Conservation (phyloP, 1,139 yeast species). For the Zhuliangozyma blackwelliae region DNA sequence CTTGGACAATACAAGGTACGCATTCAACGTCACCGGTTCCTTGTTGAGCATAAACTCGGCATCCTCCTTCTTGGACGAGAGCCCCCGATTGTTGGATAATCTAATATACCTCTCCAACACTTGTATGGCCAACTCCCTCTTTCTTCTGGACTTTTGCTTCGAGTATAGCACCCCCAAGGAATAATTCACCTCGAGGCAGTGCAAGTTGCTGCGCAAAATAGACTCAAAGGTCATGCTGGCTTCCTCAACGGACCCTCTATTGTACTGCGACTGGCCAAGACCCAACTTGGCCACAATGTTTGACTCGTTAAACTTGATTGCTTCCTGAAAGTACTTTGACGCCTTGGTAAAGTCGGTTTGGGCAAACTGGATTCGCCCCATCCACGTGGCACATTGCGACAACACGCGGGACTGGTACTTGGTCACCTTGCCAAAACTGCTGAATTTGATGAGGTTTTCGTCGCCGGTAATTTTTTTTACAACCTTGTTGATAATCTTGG, state of each 20-base stretch:
- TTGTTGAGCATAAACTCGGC: conserved; percentile 33
- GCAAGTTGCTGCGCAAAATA: conserved; percentile 61
- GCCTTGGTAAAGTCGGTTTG: conserved; percentile 61
- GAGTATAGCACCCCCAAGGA: conserved; percentile 74
- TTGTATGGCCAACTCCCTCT: conserved; percentile 52
- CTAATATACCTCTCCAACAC: conserved; percentile 70
- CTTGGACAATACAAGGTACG: conserved; percentile 62
- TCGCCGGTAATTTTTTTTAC: conserved; percentile 27
- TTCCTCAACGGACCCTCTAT: conserved; percentile 73
- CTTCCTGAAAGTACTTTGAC: conserved; percentile 67
- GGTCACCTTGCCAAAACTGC: conserved; percentile 19
- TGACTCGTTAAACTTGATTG: conserved; percentile 58
- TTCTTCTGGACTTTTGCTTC: conserved; percentile 34
- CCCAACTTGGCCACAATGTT: conserved; percentile 75
- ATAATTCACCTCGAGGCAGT: conserved; percentile 71
- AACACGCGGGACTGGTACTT: conserved; percentile 36
- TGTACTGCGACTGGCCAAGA: conserved; percentile 78
- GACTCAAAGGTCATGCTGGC: conserved; percentile 83
- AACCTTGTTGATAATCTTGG: conserved; percentile 53
- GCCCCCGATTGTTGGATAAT: conserved; percentile 48
- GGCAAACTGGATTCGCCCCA: conserved; percentile 70
- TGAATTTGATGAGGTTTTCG: conserved; percentile 13
- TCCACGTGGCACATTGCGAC: conserved; percentile 85
- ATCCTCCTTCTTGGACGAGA: conserved; percentile 18
- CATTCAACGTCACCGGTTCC: conserved; percentile 67